A percentile compares a stretch with the other conserved stretches of the same genome.
phyloP scores from a whole-genome alignment of 2,329 filamentous ascomycete species.

The Pseudogymnoascus sp. region DNA sequence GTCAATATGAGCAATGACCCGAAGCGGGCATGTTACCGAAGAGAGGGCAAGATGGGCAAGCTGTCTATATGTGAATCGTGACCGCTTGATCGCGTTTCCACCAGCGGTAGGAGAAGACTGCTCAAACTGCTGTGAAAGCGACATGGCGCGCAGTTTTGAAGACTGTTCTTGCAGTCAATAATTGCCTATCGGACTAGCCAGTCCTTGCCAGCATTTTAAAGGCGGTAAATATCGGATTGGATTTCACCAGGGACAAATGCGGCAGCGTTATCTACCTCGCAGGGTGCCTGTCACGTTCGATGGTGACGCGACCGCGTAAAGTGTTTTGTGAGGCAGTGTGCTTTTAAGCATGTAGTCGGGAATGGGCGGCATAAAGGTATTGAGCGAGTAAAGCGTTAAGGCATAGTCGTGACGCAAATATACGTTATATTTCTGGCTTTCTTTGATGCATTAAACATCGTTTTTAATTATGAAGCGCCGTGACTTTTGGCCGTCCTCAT shows the following conservation, averaged over 20 bases:
- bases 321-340: background rate
- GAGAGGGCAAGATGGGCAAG: conserved; percentile 66
- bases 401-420: background rate
- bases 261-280: background rate
- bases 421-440: background rate
- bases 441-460: background rate
- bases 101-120: conserved; percentile 37
- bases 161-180: background rate
- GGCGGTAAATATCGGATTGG: background rate
- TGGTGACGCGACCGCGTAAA: background rate
- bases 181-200: background rate
- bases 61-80: conserved; percentile 78
- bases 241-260: background rate
- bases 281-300: background rate
- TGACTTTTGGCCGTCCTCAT: background rate
- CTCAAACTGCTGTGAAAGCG: conserved; percentile 39
- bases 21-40: conserved; percentile 65
- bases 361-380: background rate
- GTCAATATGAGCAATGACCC: conserved; percentile 85
- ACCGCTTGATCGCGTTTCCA: conserved; percentile 29
- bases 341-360: background rate
- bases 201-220: background rate
- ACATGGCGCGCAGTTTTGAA: conserved; percentile 25
- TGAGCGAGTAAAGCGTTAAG: background rate
- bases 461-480: background rate